Base-by-base conservation (phyloP, 371 early-diverging fungal genomes). In the Sporodiniella umbellata region DNA sequence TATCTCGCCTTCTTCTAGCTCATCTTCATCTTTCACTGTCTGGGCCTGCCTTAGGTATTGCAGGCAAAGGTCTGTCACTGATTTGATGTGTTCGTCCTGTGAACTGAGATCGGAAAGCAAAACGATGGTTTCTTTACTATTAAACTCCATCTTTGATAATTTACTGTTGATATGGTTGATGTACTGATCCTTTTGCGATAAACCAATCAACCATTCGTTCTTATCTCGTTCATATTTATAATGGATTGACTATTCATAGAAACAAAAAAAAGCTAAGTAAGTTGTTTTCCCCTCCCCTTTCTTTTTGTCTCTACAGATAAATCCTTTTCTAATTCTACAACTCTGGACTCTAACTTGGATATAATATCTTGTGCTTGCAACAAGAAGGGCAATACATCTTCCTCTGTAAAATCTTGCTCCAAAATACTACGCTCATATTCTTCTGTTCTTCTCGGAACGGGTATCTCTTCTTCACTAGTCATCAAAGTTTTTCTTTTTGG, bases 331-430 rank as follows among this genome's bases (percentile, higher is more conserved):
- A 80, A 48, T 51, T 78, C 80, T 5, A 73, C 61, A 1, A 80
- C 80, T 62, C 80, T 56, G 21, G 72, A 70, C 63, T 80, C 80
- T 14, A 80, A 48, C 40, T 78, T 80, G 15, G 70, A 53, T 42
- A 80, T 68, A 18, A 80, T 69, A 58, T 80, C 80, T 53, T 80
- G 76, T 18, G 80, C 80, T 47, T 80, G 80, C 23, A 80, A 52
- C 26, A 80, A 50, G 46, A 80, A 75, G 17, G 80, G 80, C 30
- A 80, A 45, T 23, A 80, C 73, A 45, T 71, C 75, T 45, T 74
- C 66, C 64, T 67, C 75, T 15, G 69, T 61, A 42, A 66, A 64
- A 21, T 73, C 70, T 24, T 62, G 40, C 37, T 60, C 55, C 30
- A 60, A 54, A 5, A 54, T 33, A 53, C 57, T 56, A 8, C 26